Evolutionary conservation across 1,284 basidiomycete species (phyloP).

Genomic region (Ustilago crameri): DNA sequence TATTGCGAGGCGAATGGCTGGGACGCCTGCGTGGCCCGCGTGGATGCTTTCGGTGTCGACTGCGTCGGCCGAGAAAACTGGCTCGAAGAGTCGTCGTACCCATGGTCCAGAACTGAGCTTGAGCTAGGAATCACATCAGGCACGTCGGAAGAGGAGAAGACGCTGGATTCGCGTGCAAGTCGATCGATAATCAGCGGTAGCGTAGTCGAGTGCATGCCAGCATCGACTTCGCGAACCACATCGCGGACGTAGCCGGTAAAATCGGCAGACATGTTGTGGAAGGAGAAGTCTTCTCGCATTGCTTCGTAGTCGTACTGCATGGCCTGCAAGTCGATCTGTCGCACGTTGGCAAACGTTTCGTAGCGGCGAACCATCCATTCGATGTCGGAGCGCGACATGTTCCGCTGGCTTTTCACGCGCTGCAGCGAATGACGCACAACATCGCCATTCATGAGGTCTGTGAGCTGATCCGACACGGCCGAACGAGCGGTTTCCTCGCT

Average conservation of each 20-base stretch:
- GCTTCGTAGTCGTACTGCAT: conserved; percentile 25
- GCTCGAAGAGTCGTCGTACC: conserved; percentile 16
- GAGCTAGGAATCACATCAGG: conserved; percentile 17
- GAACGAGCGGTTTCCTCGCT: conserved; percentile 20
- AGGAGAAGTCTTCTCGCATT: conserved; percentile 35
- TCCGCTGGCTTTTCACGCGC: conserved; percentile 36
- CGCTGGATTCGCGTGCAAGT: conserved; percentile 37
- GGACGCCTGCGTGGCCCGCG: conserved; percentile 7
- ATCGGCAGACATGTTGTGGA: conserved; percentile 37
- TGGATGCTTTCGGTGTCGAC: conserved; percentile 28
- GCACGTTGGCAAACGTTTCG: conserved; percentile 44
- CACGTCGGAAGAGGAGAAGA: conserved; percentile 26
- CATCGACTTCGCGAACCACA: conserved; percentile 50
- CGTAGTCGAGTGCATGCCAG: conserved; percentile 41
- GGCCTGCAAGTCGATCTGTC: conserved; percentile 28
- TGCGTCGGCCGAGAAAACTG: conserved; percentile 21
- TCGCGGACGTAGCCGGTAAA: conserved; percentile 45
- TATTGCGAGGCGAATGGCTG: conserved; percentile 47
- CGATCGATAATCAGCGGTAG: conserved; percentile 43
- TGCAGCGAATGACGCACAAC: conserved; percentile 37
- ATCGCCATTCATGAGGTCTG: conserved; percentile 41
- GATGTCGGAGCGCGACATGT: conserved; percentile 30
- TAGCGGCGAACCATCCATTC: conserved; percentile 41
- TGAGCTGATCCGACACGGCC: conserved; percentile 25
- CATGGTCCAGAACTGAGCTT: conserved; percentile 22